phyloP scores from a whole-genome alignment of 192 early-diverging fungal genomes.

The Entomortierella parvispora region DNA sequence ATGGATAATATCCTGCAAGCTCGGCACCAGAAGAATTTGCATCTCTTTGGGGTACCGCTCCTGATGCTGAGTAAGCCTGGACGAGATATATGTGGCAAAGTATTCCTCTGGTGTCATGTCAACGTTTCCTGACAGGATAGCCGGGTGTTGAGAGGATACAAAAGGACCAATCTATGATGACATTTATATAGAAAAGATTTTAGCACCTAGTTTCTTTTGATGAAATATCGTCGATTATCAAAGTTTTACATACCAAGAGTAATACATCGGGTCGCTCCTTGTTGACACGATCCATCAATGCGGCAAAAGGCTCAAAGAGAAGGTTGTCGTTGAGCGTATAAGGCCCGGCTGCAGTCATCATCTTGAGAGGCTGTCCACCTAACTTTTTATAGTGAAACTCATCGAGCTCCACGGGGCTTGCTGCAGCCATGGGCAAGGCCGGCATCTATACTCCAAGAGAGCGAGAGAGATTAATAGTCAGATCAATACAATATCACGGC shows the following conservation, averaged over 20 bases:
- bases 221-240: too few species aligned
- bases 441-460: slow-evolving; percentile 54
- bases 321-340: slow-evolving; percentile 85
- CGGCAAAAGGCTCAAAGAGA: slow-evolving; percentile 83
- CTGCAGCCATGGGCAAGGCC: slow-evolving; percentile 56
- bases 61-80: slow-evolving; percentile 64
- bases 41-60: slow-evolving; percentile 53
- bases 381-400: slow-evolving; percentile 35
- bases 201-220: too few species aligned
- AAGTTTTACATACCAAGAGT: slow-evolving; percentile 71
- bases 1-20: slow-evolving; percentile 77
- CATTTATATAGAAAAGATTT: too few species aligned
- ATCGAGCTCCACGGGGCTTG: slow-evolving; percentile 57
- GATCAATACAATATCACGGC: too few species aligned
- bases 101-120: slow-evolving; percentile 68
- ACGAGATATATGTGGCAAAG: slow-evolving; percentile 70
- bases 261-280: slow-evolving; percentile 81
- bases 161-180: slow-evolving; percentile 75
- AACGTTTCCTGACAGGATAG: slow-evolving; percentile 61
- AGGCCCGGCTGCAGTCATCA: slow-evolving; percentile 86
- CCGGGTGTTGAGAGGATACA: slow-evolving; percentile 68
- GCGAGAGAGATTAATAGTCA: not conserved
- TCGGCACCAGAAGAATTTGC: slow-evolving; percentile 78
- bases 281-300: slow-evolving; percentile 70
- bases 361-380: slow-evolving; percentile 52